Base-by-base conservation (phyloP, 257 asterid genomes). In the Primulina eburnea region DNA sequence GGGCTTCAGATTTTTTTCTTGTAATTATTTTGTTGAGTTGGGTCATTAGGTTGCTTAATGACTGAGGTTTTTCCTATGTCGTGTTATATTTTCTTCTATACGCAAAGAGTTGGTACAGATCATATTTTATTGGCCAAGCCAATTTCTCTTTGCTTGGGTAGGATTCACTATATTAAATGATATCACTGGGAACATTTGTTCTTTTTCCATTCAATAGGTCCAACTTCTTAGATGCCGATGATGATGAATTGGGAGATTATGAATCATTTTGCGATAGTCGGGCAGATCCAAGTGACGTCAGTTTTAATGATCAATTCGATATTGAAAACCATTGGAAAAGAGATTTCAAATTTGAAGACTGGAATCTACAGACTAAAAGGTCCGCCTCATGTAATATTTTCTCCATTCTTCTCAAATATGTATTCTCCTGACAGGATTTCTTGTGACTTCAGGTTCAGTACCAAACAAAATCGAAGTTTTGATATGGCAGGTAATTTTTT, bases 341-440 rank as follows among this genome's bases (percentile, higher is more conserved):
- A 58, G 81, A 72, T 60, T 71, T 77, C 65, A 70, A 67, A 77
- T 71, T 77, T 29, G 82, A 81, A 75, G 75, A 62, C 77, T 73
- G 84, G 83, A 71, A 74, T 71, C 71, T 58, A 43, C 83, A 63
- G 72, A 81, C 80, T 53, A 80, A 40, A 72, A 84, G 89, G 96
- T 90, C 71, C 65, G 63, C 40, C 37, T 68, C 50, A 34, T 18
- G 37, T 61, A 28, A 33, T 63, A 4, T 33, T 72, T 66, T 34
- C 11, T 66, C 5, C 17, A 56, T 60, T 80, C 17, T 68, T 58
- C 65, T 73, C 60, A 75, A 2, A 52, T 60, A 30, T 52, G 52
- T 20, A 10, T 26, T 38, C 62, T 53, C 53, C 75, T 53, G 63
- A 65, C 24, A 34, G 12, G 35, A 65, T 57, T 34, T 76, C 32